Evolutionary conservation across 345 rosid genomes (phyloP).

Genomic region (Combretum micranthum): DNA sequence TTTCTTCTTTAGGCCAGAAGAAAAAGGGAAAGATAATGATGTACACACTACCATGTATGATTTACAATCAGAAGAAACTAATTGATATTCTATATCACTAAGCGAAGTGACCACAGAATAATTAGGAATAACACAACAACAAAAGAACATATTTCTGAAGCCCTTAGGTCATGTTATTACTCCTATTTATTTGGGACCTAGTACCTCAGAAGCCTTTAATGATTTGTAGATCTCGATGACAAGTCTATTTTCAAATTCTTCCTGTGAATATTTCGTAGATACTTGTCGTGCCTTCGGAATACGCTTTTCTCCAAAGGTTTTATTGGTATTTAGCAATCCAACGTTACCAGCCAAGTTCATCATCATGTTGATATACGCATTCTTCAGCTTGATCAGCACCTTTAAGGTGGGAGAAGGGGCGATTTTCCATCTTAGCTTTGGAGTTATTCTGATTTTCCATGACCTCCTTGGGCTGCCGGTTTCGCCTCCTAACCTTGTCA

Average conservation of each 20-base stretch:
- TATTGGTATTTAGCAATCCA: conserved; percentile 8
- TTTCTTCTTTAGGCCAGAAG: no score
- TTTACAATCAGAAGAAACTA: no score
- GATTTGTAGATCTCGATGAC: conserved; percentile 16
- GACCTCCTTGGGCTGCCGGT: no score
- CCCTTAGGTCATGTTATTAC: no score
- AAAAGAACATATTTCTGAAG: no score
- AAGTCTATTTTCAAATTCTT: conserved; percentile 11
- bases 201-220: conserved; percentile 9
- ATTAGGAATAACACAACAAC: no score
- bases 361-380: conserved; percentile 14
- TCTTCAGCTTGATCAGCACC: conserved; percentile 9
- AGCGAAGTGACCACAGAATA: no score
- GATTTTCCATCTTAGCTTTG: neutral
- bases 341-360: conserved; percentile 11
- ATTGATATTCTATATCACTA: no score
- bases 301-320: conserved; percentile 9
- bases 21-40: no score
- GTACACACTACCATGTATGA: no score
- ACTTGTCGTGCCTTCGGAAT: conserved; percentile 8
- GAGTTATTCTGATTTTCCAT: no score
- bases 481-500: no score
- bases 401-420: conserved; percentile 4
- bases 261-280: conserved; percentile 8
- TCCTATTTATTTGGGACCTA: neutral